Evolutionary conservation across 1,139 yeast genomes (phyloP).

Genomic region (Eremothecium sinecaudum): DNA sequence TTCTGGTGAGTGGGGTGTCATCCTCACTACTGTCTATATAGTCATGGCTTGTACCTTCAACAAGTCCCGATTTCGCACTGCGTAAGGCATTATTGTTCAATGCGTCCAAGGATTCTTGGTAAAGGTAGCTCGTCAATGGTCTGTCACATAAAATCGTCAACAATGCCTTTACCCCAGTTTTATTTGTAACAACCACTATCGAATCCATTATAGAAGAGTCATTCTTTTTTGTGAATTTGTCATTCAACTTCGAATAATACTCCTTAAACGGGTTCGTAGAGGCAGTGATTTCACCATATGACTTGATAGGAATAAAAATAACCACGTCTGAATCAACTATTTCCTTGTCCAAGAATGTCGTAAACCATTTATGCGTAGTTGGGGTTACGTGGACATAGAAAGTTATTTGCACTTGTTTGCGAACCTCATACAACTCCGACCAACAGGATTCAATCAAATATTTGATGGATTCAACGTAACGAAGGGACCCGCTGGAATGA

Average conservation of each 20-base stretch:
- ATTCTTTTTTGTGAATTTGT: constrained; percentile 17
- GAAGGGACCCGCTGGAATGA: constrained; percentile 27
- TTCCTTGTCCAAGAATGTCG: constrained; percentile 21
- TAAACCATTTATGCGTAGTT: constrained; percentile 29
- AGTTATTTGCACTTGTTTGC: constrained; percentile 12
- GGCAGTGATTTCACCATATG: constrained; percentile 11
- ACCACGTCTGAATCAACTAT: constrained; percentile 15
- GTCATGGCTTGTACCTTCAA: constrained; percentile 4
- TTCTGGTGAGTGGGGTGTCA: constrained; percentile 23
- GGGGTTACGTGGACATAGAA: constrained; percentile 24
- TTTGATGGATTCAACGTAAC: constrained; percentile 30
- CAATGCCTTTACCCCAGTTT: constrained; percentile 30
- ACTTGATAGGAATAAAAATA: constrained; percentile 15
- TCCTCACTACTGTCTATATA: constrained; percentile 16
- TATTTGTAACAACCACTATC: constrained; percentile 27
- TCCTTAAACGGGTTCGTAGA: constrained; percentile 28
- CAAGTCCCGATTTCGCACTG: constrained; percentile 7
- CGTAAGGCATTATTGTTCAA: constrained; percentile 15
- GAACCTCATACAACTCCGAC: constrained; percentile 11
- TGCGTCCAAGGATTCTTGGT: constrained; percentile 27
- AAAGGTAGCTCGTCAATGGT: constrained; percentile 25
- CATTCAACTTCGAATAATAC: constrained; percentile 24
- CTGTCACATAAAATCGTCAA: constrained; percentile 29
- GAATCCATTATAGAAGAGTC: constrained; percentile 16
- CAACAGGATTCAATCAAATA: constrained; percentile 25